phyloP scores from a whole-genome alignment of 73 alveolate species.

The Paramecium octaurelia region DNA sequence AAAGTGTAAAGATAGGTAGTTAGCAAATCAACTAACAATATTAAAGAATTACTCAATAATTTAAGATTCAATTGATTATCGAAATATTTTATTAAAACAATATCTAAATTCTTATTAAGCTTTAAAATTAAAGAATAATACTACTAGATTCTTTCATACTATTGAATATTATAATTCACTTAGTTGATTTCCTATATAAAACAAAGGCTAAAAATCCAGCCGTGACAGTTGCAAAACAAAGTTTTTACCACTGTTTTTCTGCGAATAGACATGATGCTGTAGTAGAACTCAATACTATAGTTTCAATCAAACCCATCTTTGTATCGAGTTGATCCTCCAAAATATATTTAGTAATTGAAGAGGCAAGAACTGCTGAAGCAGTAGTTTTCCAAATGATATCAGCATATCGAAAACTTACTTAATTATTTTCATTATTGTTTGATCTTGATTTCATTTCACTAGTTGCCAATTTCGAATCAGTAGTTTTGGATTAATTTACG shows the following conservation, averaged over 20 bases:
- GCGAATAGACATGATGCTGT: not conserved
- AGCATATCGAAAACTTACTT: not conserved
- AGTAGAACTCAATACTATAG: not conserved
- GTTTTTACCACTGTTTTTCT: not conserved
- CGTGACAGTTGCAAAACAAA: not conserved
- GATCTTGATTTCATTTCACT: not conserved
- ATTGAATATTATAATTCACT: not conserved
- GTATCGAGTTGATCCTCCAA: not conserved
- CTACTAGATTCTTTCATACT: not conserved
- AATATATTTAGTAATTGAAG: not conserved
- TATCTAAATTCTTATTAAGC: not conserved
- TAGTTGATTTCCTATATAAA: not conserved
- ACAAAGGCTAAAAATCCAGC: slow-evolving; percentile 13
- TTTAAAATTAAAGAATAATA: not conserved
- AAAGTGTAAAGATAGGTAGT: not conserved
- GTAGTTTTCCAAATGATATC: not conserved
- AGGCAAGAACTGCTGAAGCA: not conserved
- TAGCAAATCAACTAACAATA: not conserved
- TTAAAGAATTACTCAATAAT: not conserved
- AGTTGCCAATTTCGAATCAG: not conserved
- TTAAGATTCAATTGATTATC: not conserved
- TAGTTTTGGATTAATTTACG: not conserved
- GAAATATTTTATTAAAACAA: not conserved
- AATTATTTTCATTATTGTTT: not conserved
- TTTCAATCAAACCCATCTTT: not conserved